These are phyloP conservation scores for Collybia sordida DNA, from an alignment of 768 basidiomycete species.

Conservation along the genomic window DNA sequence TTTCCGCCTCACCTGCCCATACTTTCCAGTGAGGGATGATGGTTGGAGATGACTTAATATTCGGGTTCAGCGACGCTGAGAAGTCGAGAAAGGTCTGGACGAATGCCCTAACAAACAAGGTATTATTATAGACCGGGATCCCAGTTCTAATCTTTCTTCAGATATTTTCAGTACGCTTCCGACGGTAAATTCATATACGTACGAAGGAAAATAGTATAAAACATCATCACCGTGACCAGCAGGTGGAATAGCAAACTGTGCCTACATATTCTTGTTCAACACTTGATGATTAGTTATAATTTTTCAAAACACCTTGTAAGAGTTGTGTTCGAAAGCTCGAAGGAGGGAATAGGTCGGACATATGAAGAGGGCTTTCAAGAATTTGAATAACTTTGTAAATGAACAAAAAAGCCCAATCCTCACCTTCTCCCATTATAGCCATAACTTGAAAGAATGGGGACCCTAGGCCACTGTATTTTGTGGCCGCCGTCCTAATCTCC, in stretches of 20 bases:
- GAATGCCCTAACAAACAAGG: conserved; percentile 35
- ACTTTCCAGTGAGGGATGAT: conserved; percentile 35
- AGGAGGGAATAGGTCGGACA: conserved; percentile 44
- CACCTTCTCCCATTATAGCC: conserved; percentile 40
- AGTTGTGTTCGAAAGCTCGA: conserved; percentile 23
- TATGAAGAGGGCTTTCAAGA: conserved; percentile 42
- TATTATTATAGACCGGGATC: conserved; percentile 30
- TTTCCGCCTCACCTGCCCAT: conserved; percentile 33
- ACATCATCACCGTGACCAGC: conserved; percentile 36
- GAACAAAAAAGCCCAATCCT: conserved; percentile 1
- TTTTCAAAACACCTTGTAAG: conserved; percentile 35
- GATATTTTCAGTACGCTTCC: background rate
- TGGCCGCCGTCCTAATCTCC: conserved; percentile 23
- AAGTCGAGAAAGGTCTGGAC: conserved; percentile 37
- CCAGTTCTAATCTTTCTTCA: conserved; percentile 5
- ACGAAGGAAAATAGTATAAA: conserved; percentile 41
- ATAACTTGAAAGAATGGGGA: conserved; percentile 30
- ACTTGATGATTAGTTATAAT: background rate
- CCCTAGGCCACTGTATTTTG: conserved; percentile 29
- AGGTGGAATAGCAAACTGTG: conserved; percentile 43
- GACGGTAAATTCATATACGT: conserved; percentile 9
- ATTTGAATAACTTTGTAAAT: background rate
- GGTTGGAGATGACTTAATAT: conserved; percentile 26
- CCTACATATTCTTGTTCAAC: conserved; percentile 20
- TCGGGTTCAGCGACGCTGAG: conserved; percentile 26